Base-by-base conservation (phyloP, 495 filamentous ascomycete genomes). In the Evernia prunastri region DNA sequence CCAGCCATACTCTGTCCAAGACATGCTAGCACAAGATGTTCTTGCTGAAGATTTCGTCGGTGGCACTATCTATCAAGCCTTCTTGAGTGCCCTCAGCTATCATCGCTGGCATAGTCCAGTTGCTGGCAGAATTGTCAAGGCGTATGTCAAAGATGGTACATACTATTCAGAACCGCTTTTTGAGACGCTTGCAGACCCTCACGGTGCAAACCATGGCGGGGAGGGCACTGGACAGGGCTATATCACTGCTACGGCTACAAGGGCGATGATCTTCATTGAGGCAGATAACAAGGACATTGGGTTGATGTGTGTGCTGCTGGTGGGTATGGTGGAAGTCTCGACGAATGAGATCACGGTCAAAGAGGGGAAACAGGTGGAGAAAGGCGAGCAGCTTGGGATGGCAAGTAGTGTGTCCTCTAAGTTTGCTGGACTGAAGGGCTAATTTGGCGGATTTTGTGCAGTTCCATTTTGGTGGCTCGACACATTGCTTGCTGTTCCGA, bases 81-180 rank as follows among this genome's bases (percentile, higher is more conserved):
- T 86, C 66, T 75, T 89, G 4, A 84, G 80, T 25, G 80, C 84
- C 3, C 69, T 87, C 39, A 85, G 81, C 58, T 90, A 90, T 67
- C 87, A 90, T 70, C 81, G 86, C 7, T 89, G 87, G 87, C 86
- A 89, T 70, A 68, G 80, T 0, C 87, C 87, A 25, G 83, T 89
- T 0, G 77, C 71, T 4, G 87, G 87, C 1, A 81, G 66, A 33
- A 72, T 89, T 25, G 74, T 77, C 23, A 82, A 82, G 40, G 79
- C 81, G 7, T 82, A 79, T 63, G 75, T 86, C 9, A 66, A 78
- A 4, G 76, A 80, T 15, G 89, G 89, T 0, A 88, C 87, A 0
- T 92, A 91, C 72, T 92, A 83, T 71, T 81, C 80, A 27, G 86
- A 81, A 81, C 2, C 71, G 84, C 0, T 84, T 82, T 39, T 45